A percentile compares a stretch with the other conserved stretches of the same genome.
Evolutionary conservation across 73 alveolate genomes (phyloP).

Genomic region (Paramecium pentaurelia): DNA sequence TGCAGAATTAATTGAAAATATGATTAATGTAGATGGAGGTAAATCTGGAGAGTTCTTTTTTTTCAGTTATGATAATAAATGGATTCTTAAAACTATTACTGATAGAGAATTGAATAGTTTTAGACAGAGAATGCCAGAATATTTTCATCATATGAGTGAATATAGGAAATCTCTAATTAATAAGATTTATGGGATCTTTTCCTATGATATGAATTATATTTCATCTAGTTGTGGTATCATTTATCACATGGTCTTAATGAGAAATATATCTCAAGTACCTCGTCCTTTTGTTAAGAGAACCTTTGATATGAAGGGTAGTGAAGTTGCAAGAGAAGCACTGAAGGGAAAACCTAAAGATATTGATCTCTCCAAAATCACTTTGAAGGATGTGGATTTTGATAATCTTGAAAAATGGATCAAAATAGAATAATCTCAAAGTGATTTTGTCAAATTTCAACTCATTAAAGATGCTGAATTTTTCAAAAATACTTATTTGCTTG

Average conservation of each 20-base stretch:
- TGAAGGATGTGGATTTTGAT: slow-evolving; percentile 52
- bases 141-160: slow-evolving; percentile 51
- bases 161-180: slow-evolving; percentile 3
- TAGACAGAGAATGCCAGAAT: slow-evolving; percentile 22
- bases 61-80: slow-evolving; percentile 55
- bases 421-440: neutral
- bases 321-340: slow-evolving; percentile 52
- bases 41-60: slow-evolving; percentile 61
- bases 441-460: neutral
- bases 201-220: slow-evolving; percentile 37
- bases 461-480: slow-evolving; percentile 51
- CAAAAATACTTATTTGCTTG: slow-evolving; percentile 12
- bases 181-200: slow-evolving; percentile 51
- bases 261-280: slow-evolving; percentile 14
- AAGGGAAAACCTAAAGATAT: slow-evolving; percentile 30
- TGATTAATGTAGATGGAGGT: slow-evolving; percentile 54
- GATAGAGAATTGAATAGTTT: slow-evolving; percentile 39
- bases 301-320: slow-evolving; percentile 54
- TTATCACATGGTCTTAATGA: slow-evolving; percentile 6
- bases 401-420: neutral
- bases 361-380: neutral
- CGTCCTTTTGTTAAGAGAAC: slow-evolving; percentile 43
- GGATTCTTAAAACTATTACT: slow-evolving; percentile 39
- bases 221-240: neutral
- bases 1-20: neutral